Base-by-base conservation (phyloP, 176 grass and related monocot genomes). In the Oryza glumipatula region DNA sequence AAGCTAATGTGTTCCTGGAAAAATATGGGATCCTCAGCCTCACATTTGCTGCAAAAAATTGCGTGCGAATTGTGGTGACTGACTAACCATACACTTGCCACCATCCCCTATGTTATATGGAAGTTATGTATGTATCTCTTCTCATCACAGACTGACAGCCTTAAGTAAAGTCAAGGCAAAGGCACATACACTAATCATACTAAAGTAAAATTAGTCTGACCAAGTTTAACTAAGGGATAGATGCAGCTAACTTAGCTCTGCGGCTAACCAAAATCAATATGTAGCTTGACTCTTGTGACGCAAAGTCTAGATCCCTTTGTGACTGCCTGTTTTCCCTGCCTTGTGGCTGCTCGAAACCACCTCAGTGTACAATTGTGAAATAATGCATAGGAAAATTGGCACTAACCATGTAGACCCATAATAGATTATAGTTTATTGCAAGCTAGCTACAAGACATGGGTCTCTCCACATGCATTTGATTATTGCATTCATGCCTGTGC, bases 401-500 rank as follows among this genome's bases (percentile, higher is more conserved):
- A 45, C 68, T 60, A 23, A 47, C 46, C 44, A 69, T 16, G 68
- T 33, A 60, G 17, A 4, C 24, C 69, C 6, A 52, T 69, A 72
- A 6, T 70, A 48, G 9, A 61, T 46, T 35, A 38, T 68, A 61
- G 10, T 80, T 68, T 45, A 16, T 2, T 7, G 28, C 14, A 38
- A 14, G 9, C 69, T 74, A 68, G 13, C 49, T n/a, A 26, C 67
- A 23, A 16, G 69, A 24, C 54, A 72, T 47, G 4, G 21, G 16
- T 43, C 24, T 75, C 3, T 64, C 33, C 17, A 33, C 33, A 32
- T 81, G 4, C 19, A 35, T 66, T 87, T 74, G 11, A 43, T 74
- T 82, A 73, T 45, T 74, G 35, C 28, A 66, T 45, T 74, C 76
- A 46, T 19, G 15, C 35, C 5, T 66, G 70, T 80, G 8, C 33